A percentile compares a stretch with the other conserved stretches of the same genome.
These are phyloP conservation scores for Zalerion maritima DNA, from an alignment of 495 filamentous ascomycete species.

Conservation along the genomic window DNA sequence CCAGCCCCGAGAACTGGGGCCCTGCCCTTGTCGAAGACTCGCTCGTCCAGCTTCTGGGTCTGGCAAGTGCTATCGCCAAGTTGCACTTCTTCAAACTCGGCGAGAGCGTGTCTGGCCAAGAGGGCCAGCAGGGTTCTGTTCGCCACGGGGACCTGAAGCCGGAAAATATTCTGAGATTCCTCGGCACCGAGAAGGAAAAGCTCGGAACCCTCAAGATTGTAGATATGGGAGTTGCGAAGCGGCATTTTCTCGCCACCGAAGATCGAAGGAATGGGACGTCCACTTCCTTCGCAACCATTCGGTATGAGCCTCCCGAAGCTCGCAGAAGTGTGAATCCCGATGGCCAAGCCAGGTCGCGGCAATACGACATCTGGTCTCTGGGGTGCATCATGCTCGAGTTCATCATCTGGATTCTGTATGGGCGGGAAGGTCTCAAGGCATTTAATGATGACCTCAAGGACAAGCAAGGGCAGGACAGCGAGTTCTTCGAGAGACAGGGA, in stretches of 20 bases:
- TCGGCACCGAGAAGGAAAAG: not conserved
- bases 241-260: constrained; percentile 7
- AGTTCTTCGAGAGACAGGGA: not conserved
- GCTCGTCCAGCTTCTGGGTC: constrained; percentile 8
- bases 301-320: constrained; percentile 17
- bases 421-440: constrained; percentile 6
- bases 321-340: constrained; percentile 1
- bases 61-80: constrained; percentile 7
- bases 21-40: constrained; percentile 1
- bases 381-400: constrained; percentile 23
- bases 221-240: constrained; percentile 15
- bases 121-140: constrained; percentile 1
- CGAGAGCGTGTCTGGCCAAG: no score
- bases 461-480: not conserved
- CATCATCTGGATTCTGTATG: constrained; percentile 22
- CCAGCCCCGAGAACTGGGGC: not conserved
- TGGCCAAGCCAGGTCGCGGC: constrained; percentile 7
- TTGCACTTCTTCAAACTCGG: constrained; percentile 5
- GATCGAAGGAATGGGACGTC: constrained; percentile 7
- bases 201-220: constrained; percentile 11
- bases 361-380: constrained; percentile 25
- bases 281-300: constrained; percentile 1
- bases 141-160: constrained; percentile 18
- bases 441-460: constrained; percentile 9
- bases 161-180: constrained; percentile 14